phyloP scores from a whole-genome alignment of 75 land plant species.

The Selaginella moellendorffii region DNA sequence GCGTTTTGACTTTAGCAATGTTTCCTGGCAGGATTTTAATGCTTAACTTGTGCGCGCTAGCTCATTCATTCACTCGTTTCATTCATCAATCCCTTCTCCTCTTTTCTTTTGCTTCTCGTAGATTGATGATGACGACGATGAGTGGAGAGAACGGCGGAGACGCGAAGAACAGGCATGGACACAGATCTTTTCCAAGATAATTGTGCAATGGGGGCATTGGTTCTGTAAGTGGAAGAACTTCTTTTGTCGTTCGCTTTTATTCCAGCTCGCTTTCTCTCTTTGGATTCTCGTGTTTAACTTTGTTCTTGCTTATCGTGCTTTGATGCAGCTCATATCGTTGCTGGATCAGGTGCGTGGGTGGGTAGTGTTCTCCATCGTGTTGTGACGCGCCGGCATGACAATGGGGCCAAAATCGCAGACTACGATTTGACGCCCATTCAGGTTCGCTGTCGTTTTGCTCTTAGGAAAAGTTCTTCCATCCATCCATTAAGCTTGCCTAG shows the following conservation, averaged over 20 bases:
- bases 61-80: too few species aligned
- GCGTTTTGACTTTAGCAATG: neutral
- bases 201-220: slow-evolving; percentile 94
- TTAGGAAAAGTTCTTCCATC: neutral
- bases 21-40: neutral
- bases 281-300: too few species aligned
- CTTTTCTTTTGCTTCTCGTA: slow-evolving; percentile 8
- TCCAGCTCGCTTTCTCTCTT: too few species aligned
- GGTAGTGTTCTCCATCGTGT: slow-evolving; percentile 27
- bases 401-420: slow-evolving; percentile 12
- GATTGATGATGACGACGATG: slow-evolving; percentile 24
- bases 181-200: slow-evolving; percentile 43
- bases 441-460: slow-evolving; percentile 18
- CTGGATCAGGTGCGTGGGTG: slow-evolving; percentile 57
- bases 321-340: slow-evolving; percentile 42
- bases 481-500: neutral
- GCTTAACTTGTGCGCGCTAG: too few species aligned
- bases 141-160: slow-evolving; percentile 36
- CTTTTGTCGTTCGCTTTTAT: too few species aligned
- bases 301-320: too few species aligned
- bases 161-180: slow-evolving; percentile 61
- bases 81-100: too few species aligned
- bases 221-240: slow-evolving; percentile 33
- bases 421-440: slow-evolving; percentile 44
- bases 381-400: slow-evolving; percentile 19